Evolutionary conservation across 495 filamentous ascomycete species (phyloP).

Genomic region (Neurospora terricola): DNA sequence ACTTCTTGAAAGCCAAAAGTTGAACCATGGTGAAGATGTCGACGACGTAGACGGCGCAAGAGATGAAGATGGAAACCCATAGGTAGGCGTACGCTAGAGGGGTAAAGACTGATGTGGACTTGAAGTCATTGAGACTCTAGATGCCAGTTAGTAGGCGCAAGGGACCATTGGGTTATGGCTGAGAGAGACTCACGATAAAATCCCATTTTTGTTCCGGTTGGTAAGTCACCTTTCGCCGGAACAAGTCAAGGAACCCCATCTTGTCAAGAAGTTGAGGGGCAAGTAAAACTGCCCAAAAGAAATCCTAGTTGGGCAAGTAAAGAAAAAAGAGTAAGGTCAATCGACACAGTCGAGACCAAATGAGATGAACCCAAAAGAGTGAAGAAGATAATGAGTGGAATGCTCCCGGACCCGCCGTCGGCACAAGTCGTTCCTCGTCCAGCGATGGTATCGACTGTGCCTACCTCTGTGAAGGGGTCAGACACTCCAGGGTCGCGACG

Average conservation of each 20-base stretch:
- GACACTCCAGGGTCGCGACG: conserved; percentile 8
- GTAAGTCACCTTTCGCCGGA: conserved; percentile 56
- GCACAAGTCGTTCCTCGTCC: conserved; percentile 43
- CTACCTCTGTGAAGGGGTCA: conserved; percentile 18
- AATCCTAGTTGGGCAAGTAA: conserved; percentile 15
- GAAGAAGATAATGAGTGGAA: conserved; percentile 9
- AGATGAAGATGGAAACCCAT: conserved; percentile 66
- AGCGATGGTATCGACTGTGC: conserved; percentile 44
- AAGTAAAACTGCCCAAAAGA: conserved; percentile 22
- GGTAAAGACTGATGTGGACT: conserved; percentile 62
- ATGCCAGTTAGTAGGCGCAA: background rate
- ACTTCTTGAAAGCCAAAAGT: conserved; percentile 67
- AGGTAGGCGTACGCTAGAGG: conserved; percentile 77
- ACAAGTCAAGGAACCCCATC: conserved; percentile 68
- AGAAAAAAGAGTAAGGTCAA: conserved; percentile 11
- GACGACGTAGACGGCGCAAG: conserved; percentile 74
- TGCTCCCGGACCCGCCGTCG: conserved; percentile 28
- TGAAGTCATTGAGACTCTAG: conserved; percentile 85
- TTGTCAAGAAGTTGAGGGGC: conserved; percentile 21
- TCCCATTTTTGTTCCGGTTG: conserved; percentile 85
- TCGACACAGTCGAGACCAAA: background rate
- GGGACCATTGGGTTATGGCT: conserved; percentile 3
- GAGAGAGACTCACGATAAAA: conserved; percentile 60
- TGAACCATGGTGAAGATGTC: conserved; percentile 92
- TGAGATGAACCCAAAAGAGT: conserved; percentile 1